Base-by-base conservation (phyloP, 2,329 filamentous ascomycete genomes). In the Colletotrichum sp. region DNA sequence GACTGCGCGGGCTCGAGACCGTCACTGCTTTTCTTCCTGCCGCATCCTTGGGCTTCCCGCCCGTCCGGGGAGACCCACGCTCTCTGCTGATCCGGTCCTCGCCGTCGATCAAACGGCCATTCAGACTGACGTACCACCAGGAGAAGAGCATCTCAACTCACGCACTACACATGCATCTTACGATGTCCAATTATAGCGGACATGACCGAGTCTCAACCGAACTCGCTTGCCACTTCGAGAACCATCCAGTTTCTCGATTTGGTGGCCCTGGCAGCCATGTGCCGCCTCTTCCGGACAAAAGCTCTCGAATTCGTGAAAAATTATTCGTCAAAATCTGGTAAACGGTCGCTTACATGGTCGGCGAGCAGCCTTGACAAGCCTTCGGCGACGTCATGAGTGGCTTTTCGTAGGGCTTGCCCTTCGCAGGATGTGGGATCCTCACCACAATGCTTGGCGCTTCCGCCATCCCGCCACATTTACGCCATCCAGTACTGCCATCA, bases 81-180 rank as follows among this genome's bases (percentile, higher is more conserved):
- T 69, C 21, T 26, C 24, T 67, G 66, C 48, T 76, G 66, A 63
- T 67, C 61, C 67, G 66, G 74, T 75, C 66, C 71, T 67, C 60
- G 61, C 39, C 26, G 74, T 71, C 74, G 74, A 76, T 75, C 74
- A 76, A 70, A 76, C 74, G n/a, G 52, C n/a, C 32, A 28, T 70
- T 59, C 72, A 70, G 74, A 75, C 74, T 55, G 66, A 57, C 52
- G n/a, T 67, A 69, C 43, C 60, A 34, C 39, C 55, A 68, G 66
- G 60, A 68, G 68, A 65, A 21, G 32, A 24, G 32, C 57, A 65
- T 48, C 30, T 34, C 48, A 21, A 65, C 57, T 61, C 21, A 4
- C 43, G 24, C 65, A 18, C 48, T 60, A 43, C 21, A 13, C 36
- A 43, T 15, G 67, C 32, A 28, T 68, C 59, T 72, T 69, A 68